These are phyloP conservation scores for Heritiera littoralis DNA, from an alignment of 345 rosid genomes.

Conservation along the genomic window DNA sequence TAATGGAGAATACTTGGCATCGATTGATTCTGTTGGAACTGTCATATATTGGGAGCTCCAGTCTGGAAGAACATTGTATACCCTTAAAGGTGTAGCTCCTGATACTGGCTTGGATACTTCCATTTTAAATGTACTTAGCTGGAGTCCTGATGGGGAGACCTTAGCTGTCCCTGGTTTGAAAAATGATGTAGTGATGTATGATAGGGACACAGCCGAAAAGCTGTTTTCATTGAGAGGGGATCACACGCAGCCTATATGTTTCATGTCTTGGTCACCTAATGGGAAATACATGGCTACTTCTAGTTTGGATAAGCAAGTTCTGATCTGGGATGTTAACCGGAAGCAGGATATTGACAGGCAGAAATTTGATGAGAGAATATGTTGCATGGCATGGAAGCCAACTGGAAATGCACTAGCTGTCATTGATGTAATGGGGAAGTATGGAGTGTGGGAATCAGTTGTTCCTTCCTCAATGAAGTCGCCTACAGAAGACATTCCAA, in stretches of 20 bases:
- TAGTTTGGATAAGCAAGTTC: conserved; percentile 78
- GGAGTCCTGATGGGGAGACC: conserved; percentile 96
- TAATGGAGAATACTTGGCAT: conserved; percentile 73
- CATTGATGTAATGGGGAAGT: conserved; percentile 73
- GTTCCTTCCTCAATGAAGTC: conserved; percentile 91
- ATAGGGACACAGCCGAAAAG: conserved; percentile 90
- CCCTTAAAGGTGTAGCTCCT: conserved; percentile 67
- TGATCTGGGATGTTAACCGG: conserved; percentile 86
- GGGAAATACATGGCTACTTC: conserved; percentile 94
- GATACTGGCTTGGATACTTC: conserved; percentile 62
- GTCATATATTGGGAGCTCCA: conserved; percentile 88
- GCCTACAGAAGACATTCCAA: conserved; percentile 77
- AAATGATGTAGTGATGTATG: conserved; percentile 90
- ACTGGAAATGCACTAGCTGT: conserved; percentile 82
- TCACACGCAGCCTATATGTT: conserved; percentile 71
- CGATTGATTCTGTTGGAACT: conserved; percentile 81
- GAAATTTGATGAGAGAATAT: conserved; percentile 70
- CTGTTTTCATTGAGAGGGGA: conserved; percentile 79
- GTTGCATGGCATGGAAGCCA: conserved; percentile 93
- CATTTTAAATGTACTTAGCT: conserved; percentile 58
- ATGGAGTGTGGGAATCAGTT: conserved; percentile 89
- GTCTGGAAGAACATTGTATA: conserved; percentile 59
- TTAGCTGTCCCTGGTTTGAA: conserved; percentile 85
- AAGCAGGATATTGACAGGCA: conserved; percentile 88
- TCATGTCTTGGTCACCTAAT: conserved; percentile 85